Base-by-base conservation (phyloP, 495 filamentous ascomycete species). In the Jackrogersella multiformis region DNA sequence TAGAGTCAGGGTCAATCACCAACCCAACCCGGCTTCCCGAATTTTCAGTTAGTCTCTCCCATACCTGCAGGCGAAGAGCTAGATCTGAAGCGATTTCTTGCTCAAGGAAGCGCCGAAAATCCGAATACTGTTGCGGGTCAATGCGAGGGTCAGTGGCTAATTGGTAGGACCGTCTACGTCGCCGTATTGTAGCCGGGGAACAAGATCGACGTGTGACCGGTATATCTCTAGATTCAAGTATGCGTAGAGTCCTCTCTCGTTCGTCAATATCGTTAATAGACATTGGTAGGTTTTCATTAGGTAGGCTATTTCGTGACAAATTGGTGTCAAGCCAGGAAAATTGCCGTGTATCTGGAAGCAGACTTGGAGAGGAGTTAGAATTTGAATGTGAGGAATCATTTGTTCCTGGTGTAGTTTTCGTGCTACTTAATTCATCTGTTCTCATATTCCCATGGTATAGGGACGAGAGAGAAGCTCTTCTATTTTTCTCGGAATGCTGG, bases 221-320 rank as follows among this genome's bases (percentile, higher is more conserved):
- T 9, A 15, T 44, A 44, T 54, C 46, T 21, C 39, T 36, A 16
- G 62, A 58, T 20, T 66, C 62, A 5, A 59, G 38, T 54, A 60
- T 66, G 18, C 56, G 56, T 12, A 60, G 48, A 23, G 63, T 34
- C 30, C 26, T 66, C 7, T 59, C 39, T 41, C 63, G 56, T 34
- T 66, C 56, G 2, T 35, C 24, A 2, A 15, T 21, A 13, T 15
- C 38, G 10, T 10, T 23, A 7, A 16, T 13, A 21, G 61, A 26
- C 34, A 18, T 8, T n/a, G n/a, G 18, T 28, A 15, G 38, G 4
- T 4, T 9, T 46, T 48, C 39, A 12, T 32, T 6, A 15, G n/a
- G 30, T 18, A 36, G 20, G 10, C 21, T 18, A 9, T 20, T 12
- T 53, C 26, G 58, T 39, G 42, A 35, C 8, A n/a, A n/a, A 2